phyloP scores from a whole-genome alignment of 495 filamentous ascomycete genomes.

The Sporormia fimetaria region DNA sequence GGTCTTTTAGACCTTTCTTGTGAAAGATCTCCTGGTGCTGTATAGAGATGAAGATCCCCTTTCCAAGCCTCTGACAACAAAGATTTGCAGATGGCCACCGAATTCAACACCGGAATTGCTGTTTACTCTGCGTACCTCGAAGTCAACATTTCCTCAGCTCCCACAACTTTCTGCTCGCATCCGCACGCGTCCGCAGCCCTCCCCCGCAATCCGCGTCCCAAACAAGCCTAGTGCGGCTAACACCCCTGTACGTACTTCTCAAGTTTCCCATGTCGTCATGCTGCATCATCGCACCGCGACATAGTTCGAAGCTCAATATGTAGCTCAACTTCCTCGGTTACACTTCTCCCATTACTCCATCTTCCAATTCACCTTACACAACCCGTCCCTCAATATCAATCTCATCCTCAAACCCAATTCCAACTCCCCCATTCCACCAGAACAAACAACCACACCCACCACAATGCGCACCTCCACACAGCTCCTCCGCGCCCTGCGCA shows the following conservation, averaged over 20 bases:
- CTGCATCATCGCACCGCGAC: background rate
- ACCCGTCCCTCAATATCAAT: background rate
- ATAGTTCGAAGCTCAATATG: background rate
- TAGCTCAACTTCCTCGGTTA: background rate
- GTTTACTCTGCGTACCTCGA: too few species aligned
- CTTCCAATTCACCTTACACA: background rate
- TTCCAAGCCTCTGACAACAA: too few species aligned
- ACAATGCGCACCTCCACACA: background rate
- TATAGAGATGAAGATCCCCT: too few species aligned
- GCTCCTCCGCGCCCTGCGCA: background rate
- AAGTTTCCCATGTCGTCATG: constrained; percentile 13
- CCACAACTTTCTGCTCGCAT: background rate
- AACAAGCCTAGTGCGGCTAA: background rate
- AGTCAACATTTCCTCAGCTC: too few species aligned
- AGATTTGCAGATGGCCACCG: too few species aligned
- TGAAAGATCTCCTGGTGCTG: background rate
- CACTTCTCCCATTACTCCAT: background rate
- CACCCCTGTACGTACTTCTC: too few species aligned
- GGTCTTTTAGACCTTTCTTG: too few species aligned
- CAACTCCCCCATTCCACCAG: background rate
- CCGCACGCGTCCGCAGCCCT: background rate
- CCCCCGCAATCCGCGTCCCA: constrained; percentile 1
- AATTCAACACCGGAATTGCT: too few species aligned
- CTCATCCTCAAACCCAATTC: background rate
- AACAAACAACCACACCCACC: background rate